A percentile compares a stretch with the other conserved stretches of the same genome.
phyloP scores from a whole-genome alignment of 129 eudicot genomes.

The Lonicera japonica region DNA sequence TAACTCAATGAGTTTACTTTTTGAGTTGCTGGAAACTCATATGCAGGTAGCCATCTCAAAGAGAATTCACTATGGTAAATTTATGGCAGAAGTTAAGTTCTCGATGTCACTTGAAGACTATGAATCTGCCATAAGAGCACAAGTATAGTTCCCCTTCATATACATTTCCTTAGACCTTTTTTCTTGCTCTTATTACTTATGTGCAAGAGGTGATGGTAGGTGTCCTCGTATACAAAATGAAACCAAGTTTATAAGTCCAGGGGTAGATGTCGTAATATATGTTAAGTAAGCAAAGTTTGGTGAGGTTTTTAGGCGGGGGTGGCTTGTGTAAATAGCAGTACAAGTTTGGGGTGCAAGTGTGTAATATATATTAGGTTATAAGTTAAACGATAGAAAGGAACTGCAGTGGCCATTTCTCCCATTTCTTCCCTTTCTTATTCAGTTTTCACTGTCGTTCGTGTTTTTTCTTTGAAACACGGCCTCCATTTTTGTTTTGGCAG shows the following conservation, averaged over 20 bases:
- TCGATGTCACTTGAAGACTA: constrained; percentile 64
- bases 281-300: no score
- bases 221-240: constrained; percentile 62
- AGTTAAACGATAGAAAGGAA: no score
- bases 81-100: constrained; percentile 89
- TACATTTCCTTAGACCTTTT: neutral
- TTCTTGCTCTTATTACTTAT: constrained; percentile 17
- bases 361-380: no score
- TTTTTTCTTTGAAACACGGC: no score
- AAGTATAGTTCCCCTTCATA: constrained; percentile 27
- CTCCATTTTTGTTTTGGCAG: no score
- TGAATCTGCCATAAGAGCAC: constrained; percentile 62
- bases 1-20: neutral
- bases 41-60: constrained; percentile 73
- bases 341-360: no score
- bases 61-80: constrained; percentile 93
- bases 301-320: no score
- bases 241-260: constrained; percentile 65
- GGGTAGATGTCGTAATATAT: no score
- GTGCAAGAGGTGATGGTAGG: constrained; percentile 54
- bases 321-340: no score
- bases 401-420: no score
- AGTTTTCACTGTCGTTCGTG: no score
- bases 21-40: neutral
- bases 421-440: no score